Base-by-base conservation (phyloP, 176 grass and related monocot genomes). In the Olyra latifolia region DNA sequence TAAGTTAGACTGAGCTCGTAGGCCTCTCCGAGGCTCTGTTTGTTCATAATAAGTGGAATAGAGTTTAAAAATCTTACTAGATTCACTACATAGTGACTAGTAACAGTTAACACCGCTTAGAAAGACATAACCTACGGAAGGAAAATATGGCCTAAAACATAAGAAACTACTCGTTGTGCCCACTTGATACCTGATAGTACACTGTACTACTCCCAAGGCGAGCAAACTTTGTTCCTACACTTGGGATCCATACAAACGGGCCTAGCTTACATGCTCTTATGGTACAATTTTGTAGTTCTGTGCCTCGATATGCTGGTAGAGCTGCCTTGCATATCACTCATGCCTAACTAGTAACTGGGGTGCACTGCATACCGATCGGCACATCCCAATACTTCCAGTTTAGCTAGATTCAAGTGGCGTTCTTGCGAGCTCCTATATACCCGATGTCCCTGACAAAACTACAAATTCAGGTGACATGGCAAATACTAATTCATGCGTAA, bases 281-380 rank as follows among this genome's bases (percentile, higher is more conserved):
- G 50, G 29, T 7, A 20, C 60, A 14, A 24, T 38, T n/a, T 19
- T 9, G 32, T 35, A 10, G 5, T 19, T 46, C 0, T 20, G 17
- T 19, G 11, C 82, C 72, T 84, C 52, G 72, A 38, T 64, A 16
- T 32, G 35, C 72, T 47, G 14, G 23, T 47, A 55, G 69, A 63
- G 44, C 24, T 74, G n/a, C n/a, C 69, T 83, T 83, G 69, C 70
- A 20, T 15, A n/a, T 62, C 13, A 72, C 69, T 50, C 80, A 49
- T 28, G 58, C 11, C 10, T 52, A 63, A n/a, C 43, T 39, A 9
- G 45, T 58, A 13, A 22, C 35, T 11, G 8, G 54, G n/a, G 42
- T 44, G 16, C 24, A 30, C 32, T 44, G 16, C 24, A 30, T 4
- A 35, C 32, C 32, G 3, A 32, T 11, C 49, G 7, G 55, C 4